Conservation (phyloP, 2,329 filamentous ascomycete species). For the Colletotrichum lindemuthianum region DNA sequence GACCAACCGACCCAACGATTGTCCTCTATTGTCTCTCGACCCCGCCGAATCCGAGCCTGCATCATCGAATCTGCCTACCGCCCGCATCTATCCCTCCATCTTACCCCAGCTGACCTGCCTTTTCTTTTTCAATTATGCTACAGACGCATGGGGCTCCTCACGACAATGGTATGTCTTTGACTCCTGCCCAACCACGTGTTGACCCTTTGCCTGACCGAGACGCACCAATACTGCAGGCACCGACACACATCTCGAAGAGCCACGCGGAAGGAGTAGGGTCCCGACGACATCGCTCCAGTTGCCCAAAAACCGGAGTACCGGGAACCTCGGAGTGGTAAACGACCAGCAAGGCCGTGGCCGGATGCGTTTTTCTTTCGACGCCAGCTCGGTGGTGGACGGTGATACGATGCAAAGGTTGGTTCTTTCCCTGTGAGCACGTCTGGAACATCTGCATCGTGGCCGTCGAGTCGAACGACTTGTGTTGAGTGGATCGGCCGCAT, state of each 20-base stretch:
- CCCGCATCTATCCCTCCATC: conserved; percentile 24
- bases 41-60: conserved; percentile 36
- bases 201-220: conserved; percentile 18
- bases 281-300: conserved; percentile 60
- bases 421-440: not conserved
- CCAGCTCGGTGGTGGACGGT: conserved; percentile 60
- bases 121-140: conserved; percentile 50
- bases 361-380: conserved; percentile 82
- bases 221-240: conserved; percentile 49
- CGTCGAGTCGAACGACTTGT: not conserved
- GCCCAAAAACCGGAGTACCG: conserved; percentile 74
- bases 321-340: conserved; percentile 63
- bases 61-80: conserved; percentile 33
- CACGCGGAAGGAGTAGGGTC: conserved; percentile 55
- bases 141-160: conserved; percentile 54
- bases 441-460: not conserved
- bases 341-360: conserved; percentile 67
- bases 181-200: conserved; percentile 14
- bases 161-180: conserved; percentile 49
- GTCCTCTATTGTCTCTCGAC: conserved; percentile 28
- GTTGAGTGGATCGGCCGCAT: not conserved
- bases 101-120: conserved; percentile 24
- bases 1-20: too few species aligned
- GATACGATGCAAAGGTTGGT: conserved; percentile 78
- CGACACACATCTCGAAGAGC: conserved; percentile 50